Evolutionary conservation across 306 rosid species (phyloP).

Genomic region (Carpinus viminea): DNA sequence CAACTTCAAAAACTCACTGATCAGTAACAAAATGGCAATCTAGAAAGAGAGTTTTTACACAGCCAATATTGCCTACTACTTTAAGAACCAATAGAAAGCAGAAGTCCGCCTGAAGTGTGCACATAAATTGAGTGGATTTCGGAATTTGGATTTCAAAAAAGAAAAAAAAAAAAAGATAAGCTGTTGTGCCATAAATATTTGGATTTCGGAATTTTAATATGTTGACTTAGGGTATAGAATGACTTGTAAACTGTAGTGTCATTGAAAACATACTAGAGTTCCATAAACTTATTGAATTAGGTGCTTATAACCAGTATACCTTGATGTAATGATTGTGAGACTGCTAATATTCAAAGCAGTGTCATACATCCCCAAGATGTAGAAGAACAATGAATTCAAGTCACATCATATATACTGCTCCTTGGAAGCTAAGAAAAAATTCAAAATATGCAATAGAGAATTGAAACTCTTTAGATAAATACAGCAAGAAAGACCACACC

Average conservation of each 20-base stretch:
- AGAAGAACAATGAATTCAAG: background rate
- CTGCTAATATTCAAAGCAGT: background rate
- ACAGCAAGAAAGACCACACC: slow-evolving; percentile 42
- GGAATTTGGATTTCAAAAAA: too few relatives aligned
- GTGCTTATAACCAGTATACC: background rate
- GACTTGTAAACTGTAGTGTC: background rate
- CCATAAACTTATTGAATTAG: background rate
- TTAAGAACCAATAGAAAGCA: background rate
- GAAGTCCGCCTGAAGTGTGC: background rate
- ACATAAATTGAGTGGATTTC: background rate
- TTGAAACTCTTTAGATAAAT: background rate
- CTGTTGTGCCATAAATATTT: background rate
- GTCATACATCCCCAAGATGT: background rate
- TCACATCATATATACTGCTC: background rate
- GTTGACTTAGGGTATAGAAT: background rate
- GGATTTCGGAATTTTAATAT: background rate
- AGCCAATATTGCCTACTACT: background rate
- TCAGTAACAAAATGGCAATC: background rate
- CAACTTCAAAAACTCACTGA: slow-evolving; percentile 5
- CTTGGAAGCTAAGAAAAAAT: background rate
- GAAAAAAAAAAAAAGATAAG: too few relatives aligned
- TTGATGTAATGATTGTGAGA: background rate
- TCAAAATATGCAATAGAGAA: background rate
- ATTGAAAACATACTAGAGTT: background rate
- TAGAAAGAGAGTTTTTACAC: background rate